Percentiles rank a stretch among this genome's conserved stretches.
These are phyloP conservation scores for Emergomyces pasteurianus DNA, from an alignment of 2,329 filamentous ascomycete species.

Conservation along the genomic window DNA sequence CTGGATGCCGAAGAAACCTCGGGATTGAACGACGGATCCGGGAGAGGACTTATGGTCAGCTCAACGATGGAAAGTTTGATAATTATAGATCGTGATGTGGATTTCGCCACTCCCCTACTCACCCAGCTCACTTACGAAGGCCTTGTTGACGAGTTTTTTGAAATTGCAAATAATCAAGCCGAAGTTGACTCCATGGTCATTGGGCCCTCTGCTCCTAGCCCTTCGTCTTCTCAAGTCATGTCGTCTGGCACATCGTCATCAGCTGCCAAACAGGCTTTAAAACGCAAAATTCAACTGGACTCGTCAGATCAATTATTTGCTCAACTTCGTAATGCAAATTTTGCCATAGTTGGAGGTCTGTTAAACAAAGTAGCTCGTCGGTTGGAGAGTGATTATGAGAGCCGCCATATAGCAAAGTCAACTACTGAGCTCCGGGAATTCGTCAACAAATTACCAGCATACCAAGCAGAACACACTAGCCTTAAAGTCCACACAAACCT, in stretches of 20 bases:
- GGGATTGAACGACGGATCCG: slow-evolving; percentile 42
- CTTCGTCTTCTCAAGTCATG: slow-evolving; percentile 43
- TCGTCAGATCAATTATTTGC: slow-evolving; percentile 80
- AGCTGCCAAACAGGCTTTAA: slow-evolving; percentile 50
- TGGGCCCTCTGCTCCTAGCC: slow-evolving; percentile 51
- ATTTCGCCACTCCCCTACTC: slow-evolving; percentile 81
- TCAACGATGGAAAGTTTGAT: slow-evolving; percentile 81
- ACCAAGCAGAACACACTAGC: slow-evolving; percentile 86
- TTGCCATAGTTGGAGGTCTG: slow-evolving; percentile 79
- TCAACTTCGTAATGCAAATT: slow-evolving; percentile 83
- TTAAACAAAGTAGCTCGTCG: slow-evolving; percentile 85
- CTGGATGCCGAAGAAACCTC: slow-evolving; percentile 64
- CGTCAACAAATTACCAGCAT: slow-evolving; percentile 82
- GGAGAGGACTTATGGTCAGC: slow-evolving; percentile 66
- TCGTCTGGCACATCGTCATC: slow-evolving; percentile 39
- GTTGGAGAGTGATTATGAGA: slow-evolving; percentile 77
- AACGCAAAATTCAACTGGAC: slow-evolving; percentile 80
- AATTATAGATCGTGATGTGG: slow-evolving; percentile 88
- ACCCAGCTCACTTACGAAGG: slow-evolving; percentile 97
- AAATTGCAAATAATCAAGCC: slow-evolving; percentile 82
- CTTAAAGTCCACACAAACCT: slow-evolving; percentile 85
- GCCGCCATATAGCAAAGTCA: slow-evolving; percentile 71
- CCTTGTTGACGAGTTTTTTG: slow-evolving; percentile 84
- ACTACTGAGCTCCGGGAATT: slow-evolving; percentile 88
- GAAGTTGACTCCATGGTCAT: slow-evolving; percentile 87